Evolutionary conservation across 2,329 filamentous ascomycete species (phyloP), one percentile per base, ranked within the genome.

Genomic region (Penicillium sp.): DNA sequence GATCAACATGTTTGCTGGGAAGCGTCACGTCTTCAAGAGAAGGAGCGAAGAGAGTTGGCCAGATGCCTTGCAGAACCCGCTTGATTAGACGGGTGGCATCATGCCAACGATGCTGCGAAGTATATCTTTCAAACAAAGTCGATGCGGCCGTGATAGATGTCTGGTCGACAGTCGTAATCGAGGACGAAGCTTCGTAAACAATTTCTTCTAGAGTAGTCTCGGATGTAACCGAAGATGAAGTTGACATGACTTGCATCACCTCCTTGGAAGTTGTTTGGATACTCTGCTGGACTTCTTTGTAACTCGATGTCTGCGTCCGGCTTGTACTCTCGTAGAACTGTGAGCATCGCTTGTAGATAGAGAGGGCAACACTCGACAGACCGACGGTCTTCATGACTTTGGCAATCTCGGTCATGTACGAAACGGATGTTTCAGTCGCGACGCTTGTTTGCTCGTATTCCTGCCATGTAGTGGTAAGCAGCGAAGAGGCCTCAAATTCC

Each of bases 71-170:
- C 28, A 82, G 64, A 9, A 79, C 74, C 21, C 67, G 68, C 52
- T 78, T 77, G 35, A 80, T 70, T n/a, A 79, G 65, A 1, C 66
- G 71, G 23, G 76, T 75, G 3, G 79, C 77, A 55, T 80, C 76
- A 3, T 71, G 70, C 68, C 74, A 81, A 33, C 77, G 72, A 59
- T 73, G 73, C 65, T 80, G 75, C 3, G 73, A 71, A 23, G 77
- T 73, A 64, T 80, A 79, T 35, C 75, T 64, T 21, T 61, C 60
- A 3, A 72, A 68, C 11, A 80, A 65, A 52, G 69, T 74, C 61
- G 73, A 71, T 0, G 72, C 69, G 2, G 78, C 70, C 2, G 68
- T 69, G 47, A 80, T 69, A 0, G 74, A 77, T 11, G 67, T 71
- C 28, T 73, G 61, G 18, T 77, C 71, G 5, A 78, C 62, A 6